Conservation (phyloP, 2,329 filamentous ascomycete genomes). For the Clathrospora elynae region DNA sequence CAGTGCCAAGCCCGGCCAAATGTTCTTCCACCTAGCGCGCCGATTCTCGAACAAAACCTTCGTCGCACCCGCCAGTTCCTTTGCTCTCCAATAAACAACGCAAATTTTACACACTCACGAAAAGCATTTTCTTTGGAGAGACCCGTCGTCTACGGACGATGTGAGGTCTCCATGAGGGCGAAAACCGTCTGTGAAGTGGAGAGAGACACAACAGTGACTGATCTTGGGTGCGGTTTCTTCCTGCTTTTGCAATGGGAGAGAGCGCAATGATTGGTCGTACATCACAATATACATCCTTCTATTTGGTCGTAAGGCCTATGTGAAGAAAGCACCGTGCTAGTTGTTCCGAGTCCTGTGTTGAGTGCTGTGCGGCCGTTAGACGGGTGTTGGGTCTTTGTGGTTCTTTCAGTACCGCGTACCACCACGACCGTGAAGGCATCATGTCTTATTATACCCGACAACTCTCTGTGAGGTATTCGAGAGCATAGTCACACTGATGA, state of each 20-base stretch:
- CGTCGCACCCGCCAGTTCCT: conserved; percentile 31
- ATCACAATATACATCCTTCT: conserved; percentile 34
- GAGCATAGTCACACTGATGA: too few species aligned
- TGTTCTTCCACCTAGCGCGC: conserved; percentile 21
- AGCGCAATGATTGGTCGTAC: conserved; percentile 66
- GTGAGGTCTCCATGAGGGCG: conserved; percentile 59
- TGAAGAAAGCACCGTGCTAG: neutral
- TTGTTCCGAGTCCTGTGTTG: too few species aligned
- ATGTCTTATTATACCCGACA: too few species aligned
- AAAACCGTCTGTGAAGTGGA: conserved; percentile 65
- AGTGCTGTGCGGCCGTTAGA: too few species aligned
- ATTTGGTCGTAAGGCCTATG: too few species aligned
- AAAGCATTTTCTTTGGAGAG: conserved; percentile 63
- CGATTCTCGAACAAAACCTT: conserved; percentile 43
- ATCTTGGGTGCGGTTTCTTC: conserved; percentile 65
- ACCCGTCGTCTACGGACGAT: conserved; percentile 45
- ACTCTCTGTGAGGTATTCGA: too few species aligned
- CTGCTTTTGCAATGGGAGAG: conserved; percentile 56
- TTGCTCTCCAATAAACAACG: conserved; percentile 60
- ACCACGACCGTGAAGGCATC: too few species aligned
- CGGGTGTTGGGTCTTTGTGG: too few species aligned
- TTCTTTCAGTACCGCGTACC: too few species aligned
- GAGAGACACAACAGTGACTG: conserved; percentile 53
- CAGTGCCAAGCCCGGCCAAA: conserved; percentile 24
- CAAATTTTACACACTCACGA: conserved; percentile 60